Percentiles rank a stretch among this genome's conserved stretches.
These are phyloP conservation scores for Paecilomyces variotii DNA, from an alignment of 2,329 filamentous ascomycete genomes.

Conservation along the genomic window DNA sequence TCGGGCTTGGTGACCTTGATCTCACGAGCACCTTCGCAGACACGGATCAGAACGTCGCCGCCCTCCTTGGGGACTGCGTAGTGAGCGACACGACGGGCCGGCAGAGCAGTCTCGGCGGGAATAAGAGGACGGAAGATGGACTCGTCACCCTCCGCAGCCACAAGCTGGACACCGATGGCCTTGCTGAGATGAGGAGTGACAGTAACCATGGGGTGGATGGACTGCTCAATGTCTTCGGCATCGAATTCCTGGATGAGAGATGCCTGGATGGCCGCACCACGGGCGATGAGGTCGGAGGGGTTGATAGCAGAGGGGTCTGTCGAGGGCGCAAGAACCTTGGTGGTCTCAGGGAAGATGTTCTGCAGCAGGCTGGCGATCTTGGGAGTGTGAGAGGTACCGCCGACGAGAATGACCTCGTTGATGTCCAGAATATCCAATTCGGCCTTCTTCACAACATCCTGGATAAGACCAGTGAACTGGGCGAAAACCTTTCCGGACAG, in stretches of 20 bases:
- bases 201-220: constrained; percentile 88
- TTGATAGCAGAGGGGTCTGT: constrained; percentile 74
- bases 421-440: constrained; percentile 86
- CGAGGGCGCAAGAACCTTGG: constrained; percentile 71
- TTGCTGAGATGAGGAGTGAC: constrained; percentile 84
- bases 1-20: constrained; percentile 91
- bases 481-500: constrained; percentile 78
- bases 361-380: constrained; percentile 78
- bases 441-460: constrained; percentile 83
- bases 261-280: constrained; percentile 91
- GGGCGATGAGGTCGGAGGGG: constrained; percentile 80
- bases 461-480: constrained; percentile 77
- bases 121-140: constrained; percentile 71
- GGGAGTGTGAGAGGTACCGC: constrained; percentile 87
- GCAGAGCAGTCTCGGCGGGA: constrained; percentile 77
- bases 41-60: constrained; percentile 78
- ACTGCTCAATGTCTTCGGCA: constrained; percentile 86
- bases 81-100: constrained; percentile 75
- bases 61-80: constrained; percentile 69
- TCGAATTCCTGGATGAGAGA: constrained; percentile 94
- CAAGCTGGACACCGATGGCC: constrained; percentile 76
- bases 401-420: constrained; percentile 87
- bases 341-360: constrained; percentile 71
- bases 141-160: constrained; percentile 44
- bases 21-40: constrained; percentile 80